Evolutionary conservation across 805 yeast genomes (phyloP), one percentile per base, ranked within the genome.

Genomic region (Spencermartinsiella europaea): DNA sequence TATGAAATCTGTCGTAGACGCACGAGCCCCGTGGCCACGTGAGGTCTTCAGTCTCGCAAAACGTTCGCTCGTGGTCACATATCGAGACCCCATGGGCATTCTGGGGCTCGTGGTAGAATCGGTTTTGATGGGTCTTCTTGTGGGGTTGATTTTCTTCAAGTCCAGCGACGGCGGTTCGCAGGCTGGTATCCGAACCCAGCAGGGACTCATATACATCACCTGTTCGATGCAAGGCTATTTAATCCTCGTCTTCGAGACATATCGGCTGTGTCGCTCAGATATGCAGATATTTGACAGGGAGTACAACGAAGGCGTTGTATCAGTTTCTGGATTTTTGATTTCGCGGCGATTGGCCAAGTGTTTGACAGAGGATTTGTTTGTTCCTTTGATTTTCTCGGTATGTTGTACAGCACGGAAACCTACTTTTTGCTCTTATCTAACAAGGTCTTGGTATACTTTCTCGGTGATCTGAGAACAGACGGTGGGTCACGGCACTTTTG

Each of bases 61-160:
- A 37, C 65, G 85, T 46, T 72, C 75, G 16, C 51, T 73, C n/a
- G 54, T 69, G 19, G 55, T 78, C 5, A 75, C 79, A 21, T 45
- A 59, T 2, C 66, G 84, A 50, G 85, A 81, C 59, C 72, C 74
- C 12, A 62, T 74, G 42, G 79, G 81, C 0, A 59, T 72, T 10
- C 39, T 67, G 3, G 76, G 68, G 34, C 60, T 75, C 2, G 61
- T 79, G 4, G 51, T 70, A 17, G 73, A 70, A n/a, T 76, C 81
- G 34, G 44, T 76, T 0, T 53, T 81, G 4, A 65, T 85, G 51
- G 83, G 88, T 0, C 58, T 79, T 1, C 66, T 80, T n/a, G 66
- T 76, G 36, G 95, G 95, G 0, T 85, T 93, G 89, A 73, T 87
- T 36, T 87, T 81, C 57, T 82, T 65, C 59, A 76, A 76, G 53